Percentiles rank a stretch among this genome's conserved stretches.
Conservation (phyloP, 192 early-diverging fungal genomes). For the Coemansia umbellata region DNA sequence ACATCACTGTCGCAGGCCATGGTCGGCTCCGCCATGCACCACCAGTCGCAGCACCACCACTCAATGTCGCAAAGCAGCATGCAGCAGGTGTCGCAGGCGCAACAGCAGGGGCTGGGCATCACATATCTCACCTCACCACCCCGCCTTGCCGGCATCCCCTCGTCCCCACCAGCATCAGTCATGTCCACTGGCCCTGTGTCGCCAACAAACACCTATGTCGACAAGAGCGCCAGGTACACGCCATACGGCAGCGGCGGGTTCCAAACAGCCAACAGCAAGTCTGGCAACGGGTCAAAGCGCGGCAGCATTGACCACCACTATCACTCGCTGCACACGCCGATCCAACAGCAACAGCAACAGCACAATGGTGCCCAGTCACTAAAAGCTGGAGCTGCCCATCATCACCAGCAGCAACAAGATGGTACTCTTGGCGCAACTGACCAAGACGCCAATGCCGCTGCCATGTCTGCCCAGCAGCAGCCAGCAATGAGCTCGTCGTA, state of each 20-base stretch:
- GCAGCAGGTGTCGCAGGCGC: constrained; percentile 11
- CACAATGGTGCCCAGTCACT: constrained; percentile 5
- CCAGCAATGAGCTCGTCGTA: constrained; percentile 34
- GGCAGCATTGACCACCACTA: constrained; percentile 49
- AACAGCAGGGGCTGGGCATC: constrained; percentile 38
- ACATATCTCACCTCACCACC: constrained; percentile 33
- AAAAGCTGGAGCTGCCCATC: constrained; percentile 6
- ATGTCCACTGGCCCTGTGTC: constrained; percentile 20
- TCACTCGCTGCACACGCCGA: constrained; percentile 19
- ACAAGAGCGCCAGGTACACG: constrained; percentile 34
- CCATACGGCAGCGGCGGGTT: constrained; percentile 25
- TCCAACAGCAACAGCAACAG: constrained; percentile 22
- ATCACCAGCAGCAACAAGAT: constrained; percentile 12
- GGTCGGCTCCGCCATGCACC: constrained; percentile 13
- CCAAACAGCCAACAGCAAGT: constrained; percentile 12
- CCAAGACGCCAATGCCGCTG: constrained; percentile 6
- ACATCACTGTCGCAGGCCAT: constrained; percentile 49
- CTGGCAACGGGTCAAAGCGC: constrained; percentile 33
- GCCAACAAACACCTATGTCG: constrained; percentile 27
- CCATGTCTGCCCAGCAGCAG: constrained; percentile 25
- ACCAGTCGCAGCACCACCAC: constrained; percentile 30
- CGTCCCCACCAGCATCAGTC: constrained; percentile 25
- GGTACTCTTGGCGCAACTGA: neutral
- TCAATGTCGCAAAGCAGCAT: constrained; percentile 26
- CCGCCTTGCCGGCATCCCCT: constrained; percentile 29